These are phyloP conservation scores for Candida anglica DNA, from an alignment of 805 yeast genomes.

Conservation along the genomic window DNA sequence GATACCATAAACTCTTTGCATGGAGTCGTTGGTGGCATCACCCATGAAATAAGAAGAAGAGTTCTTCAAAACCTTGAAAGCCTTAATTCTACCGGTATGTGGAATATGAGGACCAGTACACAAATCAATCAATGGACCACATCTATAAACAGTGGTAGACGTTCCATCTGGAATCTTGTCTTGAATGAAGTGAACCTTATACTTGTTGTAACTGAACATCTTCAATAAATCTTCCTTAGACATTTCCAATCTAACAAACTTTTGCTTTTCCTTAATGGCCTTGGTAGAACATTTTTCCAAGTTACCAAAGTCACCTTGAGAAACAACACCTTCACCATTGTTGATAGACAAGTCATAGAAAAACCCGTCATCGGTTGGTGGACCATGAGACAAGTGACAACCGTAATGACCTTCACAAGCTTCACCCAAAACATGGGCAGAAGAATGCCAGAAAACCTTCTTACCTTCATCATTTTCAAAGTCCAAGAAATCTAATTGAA, in stretches of 20 bases:
- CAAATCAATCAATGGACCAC: conserved; percentile 95
- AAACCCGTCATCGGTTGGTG: conserved; percentile 97
- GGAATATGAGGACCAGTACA: conserved; percentile 98
- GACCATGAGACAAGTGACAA: conserved; percentile 83
- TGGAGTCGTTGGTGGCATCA: conserved; percentile 86
- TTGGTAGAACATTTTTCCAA: conserved; percentile 84
- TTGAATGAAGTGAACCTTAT: conserved; percentile 81
- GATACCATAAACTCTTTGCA: conserved; percentile 96
- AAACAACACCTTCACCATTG: conserved; percentile 62
- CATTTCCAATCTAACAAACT: conserved; percentile 88
- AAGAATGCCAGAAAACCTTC: conserved; percentile 97
- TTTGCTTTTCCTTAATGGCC: conserved; percentile 93
- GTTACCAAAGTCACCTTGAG: conserved; percentile 77
- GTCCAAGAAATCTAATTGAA: conserved; percentile 75
- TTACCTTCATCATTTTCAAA: conserved; percentile 94
- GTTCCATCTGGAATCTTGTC: conserved; percentile 95
- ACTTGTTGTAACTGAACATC: conserved; percentile 95
- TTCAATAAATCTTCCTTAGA: conserved; percentile 85
- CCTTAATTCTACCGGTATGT: conserved; percentile 94
- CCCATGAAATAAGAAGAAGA: conserved; percentile 96
- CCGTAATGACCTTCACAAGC: conserved; percentile 96
- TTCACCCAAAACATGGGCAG: conserved; percentile 97
- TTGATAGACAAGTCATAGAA: conserved; percentile 92
- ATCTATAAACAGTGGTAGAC: conserved; percentile 93
- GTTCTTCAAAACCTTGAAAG: conserved; percentile 89